Evolutionary conservation across 768 basidiomycete genomes (phyloP), one percentile per base, ranked within the genome.

Genomic region (Boletus vinaceobasis): DNA sequence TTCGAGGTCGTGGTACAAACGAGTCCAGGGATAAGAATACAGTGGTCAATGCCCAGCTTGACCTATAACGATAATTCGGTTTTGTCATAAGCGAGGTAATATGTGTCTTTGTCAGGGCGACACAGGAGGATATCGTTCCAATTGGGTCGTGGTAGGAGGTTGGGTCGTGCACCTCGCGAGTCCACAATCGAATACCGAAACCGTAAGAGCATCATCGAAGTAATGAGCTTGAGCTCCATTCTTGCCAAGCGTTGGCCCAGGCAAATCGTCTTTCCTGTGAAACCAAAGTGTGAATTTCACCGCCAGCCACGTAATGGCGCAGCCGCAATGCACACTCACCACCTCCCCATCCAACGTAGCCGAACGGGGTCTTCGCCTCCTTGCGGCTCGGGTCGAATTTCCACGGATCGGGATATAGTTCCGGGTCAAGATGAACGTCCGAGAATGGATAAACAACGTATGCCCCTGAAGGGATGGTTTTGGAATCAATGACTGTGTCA

Each of bases 381-480:
- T 64, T 73, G 55, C 78, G 73, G 46, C 57, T 66, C 43, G 88
- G 89, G 73, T 90, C 85, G 63, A 88, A 91, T 60, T 74, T 82
- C 86, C 86, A 88, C 37, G 88, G 88, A 67, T 90, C 81, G 44
- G 83, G 80, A 68, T 90, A 91, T 21, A 90, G 69, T 56, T 79
- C 76, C 38, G 84, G 77, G 69, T 90, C 79, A 36, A 90, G 80
- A 71, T 91, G 88, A 40, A 89, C 84, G 64, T 87, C 85, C 67
- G 85, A 86, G 70, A 89, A 90, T 42, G 88, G 88, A 71, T 89
- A 90, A 42, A 89, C 77, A 45, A 88, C 80, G 64, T 87, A 90
- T 50, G 87, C 80, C 53, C 87, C 88, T 21, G 85, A 83, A 32
- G 87, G 87, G 31, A 91, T 79, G 37, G 78, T 71, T 70, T 84